phyloP scores from a whole-genome alignment of 2,329 filamentous ascomycete genomes.

The Cladosporium oxysporum region DNA sequence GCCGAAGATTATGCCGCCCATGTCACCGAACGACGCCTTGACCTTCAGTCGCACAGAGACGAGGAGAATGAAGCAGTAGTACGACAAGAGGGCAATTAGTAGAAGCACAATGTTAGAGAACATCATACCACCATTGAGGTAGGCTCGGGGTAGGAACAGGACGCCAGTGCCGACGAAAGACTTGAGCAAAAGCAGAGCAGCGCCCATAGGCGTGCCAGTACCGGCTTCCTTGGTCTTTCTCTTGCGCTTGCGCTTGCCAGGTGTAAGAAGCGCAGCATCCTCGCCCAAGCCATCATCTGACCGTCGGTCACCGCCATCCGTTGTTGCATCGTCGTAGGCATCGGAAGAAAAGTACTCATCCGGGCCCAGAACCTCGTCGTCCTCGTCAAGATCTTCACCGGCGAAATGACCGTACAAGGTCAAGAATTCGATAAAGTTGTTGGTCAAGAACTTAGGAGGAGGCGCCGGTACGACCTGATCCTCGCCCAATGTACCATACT shows the following conservation, averaged over 20 bases:
- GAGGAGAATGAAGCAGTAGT: constrained; percentile 95
- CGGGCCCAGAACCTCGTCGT: constrained; percentile 82
- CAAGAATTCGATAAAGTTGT: constrained; percentile 92
- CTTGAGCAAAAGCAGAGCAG: constrained; percentile 84
- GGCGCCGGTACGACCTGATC: constrained; percentile 23
- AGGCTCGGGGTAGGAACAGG: constrained; percentile 87
- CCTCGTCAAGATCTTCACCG: constrained; percentile 93
- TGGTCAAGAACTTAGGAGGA: constrained; percentile 69
- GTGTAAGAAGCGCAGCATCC: constrained; percentile 76
- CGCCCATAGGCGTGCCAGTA: constrained; percentile 75
- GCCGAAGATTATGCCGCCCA: constrained; percentile 88
- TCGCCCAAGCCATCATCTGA: constrained; percentile 78
- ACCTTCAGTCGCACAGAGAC: constrained; percentile 83
- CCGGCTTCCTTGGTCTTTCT: constrained; percentile 75
- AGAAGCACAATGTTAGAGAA: constrained; percentile 94
- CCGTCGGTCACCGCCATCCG: constrained; percentile 43
- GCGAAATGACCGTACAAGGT: constrained; percentile 97
- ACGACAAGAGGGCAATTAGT: constrained; percentile 80
- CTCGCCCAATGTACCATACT: constrained; percentile 29
- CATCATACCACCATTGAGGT: constrained; percentile 94
- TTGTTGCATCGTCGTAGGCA: constrained; percentile 57
- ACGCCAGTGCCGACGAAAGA: constrained; percentile 98
- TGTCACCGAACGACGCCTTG: constrained; percentile 95
- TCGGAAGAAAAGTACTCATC: constrained; percentile 92
- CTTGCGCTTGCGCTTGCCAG: constrained; percentile 68